These are phyloP conservation scores for Debaryomyces singareniensis DNA, from an alignment of 1,139 yeast species.

Conservation along the genomic window DNA sequence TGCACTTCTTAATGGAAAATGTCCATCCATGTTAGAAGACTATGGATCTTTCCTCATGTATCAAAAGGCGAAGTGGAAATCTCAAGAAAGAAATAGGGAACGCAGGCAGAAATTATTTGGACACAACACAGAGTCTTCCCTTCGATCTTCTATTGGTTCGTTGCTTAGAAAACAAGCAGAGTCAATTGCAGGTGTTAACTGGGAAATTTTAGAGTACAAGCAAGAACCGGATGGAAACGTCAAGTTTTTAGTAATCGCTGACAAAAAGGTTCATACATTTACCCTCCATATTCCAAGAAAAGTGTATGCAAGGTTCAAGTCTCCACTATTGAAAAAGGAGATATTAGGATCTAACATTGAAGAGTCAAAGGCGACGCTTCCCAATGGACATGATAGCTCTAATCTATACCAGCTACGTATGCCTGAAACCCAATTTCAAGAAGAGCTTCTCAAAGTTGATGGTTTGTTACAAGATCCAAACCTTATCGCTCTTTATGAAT, in stretches of 20 bases:
- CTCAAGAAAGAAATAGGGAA: slow-evolving; percentile 63
- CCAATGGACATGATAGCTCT: slow-evolving; percentile 60
- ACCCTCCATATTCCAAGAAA: slow-evolving; percentile 69
- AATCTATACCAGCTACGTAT: slow-evolving; percentile 58
- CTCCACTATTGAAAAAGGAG: slow-evolving; percentile 35
- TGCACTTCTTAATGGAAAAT: slow-evolving; percentile 43
- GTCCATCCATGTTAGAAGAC: slow-evolving; percentile 71
- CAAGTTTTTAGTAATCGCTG: slow-evolving; percentile 64
- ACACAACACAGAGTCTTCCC: slow-evolving; percentile 39
- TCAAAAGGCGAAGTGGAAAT: slow-evolving; percentile 82
- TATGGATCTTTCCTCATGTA: slow-evolving; percentile 71
- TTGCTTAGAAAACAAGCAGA: slow-evolving; percentile 77
- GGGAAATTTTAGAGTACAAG: slow-evolving; percentile 80
- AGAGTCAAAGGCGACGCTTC: slow-evolving; percentile 54
- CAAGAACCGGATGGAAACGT: slow-evolving; percentile 61
- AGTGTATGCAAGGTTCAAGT: slow-evolving; percentile 62
- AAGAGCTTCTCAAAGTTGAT: slow-evolving; percentile 52
- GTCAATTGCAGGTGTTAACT: slow-evolving; percentile 62
- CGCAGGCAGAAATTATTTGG: slow-evolving; percentile 82
- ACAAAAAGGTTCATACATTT: slow-evolving; percentile 68
- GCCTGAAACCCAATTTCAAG: slow-evolving; percentile 57
- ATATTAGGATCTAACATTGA: slow-evolving; percentile 55
- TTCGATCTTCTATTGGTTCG: slow-evolving; percentile 53
- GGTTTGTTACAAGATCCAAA: slow-evolving; percentile 60
- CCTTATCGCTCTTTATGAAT: slow-evolving; percentile 72